A percentile compares a stretch with the other conserved stretches of the same genome.
phyloP scores from a whole-genome alignment of 306 rosid genomes.

The Dalbergia cultrata region DNA sequence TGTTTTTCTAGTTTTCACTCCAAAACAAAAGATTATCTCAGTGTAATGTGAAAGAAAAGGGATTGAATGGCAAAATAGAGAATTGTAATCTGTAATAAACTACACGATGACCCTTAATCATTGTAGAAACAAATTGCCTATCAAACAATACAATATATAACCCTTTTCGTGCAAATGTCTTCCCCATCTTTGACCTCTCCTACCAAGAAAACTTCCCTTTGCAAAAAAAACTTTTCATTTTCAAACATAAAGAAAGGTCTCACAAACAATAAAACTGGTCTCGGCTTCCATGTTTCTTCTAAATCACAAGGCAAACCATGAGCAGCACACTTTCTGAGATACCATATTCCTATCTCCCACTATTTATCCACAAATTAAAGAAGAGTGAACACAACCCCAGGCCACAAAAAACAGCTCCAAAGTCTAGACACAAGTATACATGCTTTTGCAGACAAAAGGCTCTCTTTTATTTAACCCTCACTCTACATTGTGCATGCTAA shows the following conservation, averaged over 20 bases:
- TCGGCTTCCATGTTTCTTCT: conserved; percentile 6
- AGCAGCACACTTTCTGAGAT: neutral
- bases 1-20: neutral
- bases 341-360: neutral
- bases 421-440: neutral
- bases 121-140: neutral
- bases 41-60: neutral
- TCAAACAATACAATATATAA: neutral
- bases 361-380: neutral
- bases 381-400: neutral
- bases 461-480: neutral
- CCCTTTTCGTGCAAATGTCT: neutral
- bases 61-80: neutral
- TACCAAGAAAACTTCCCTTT: neutral
- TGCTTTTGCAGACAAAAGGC: neutral
- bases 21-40: neutral
- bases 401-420: neutral
- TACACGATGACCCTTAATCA: neutral
- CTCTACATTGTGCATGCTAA: neutral
- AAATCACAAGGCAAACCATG: neutral
- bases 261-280: conserved; percentile 16
- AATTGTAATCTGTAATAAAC: neutral
- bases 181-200: neutral
- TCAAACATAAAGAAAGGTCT: conserved; percentile 1
- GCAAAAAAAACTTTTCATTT: conserved; percentile 18